Percentiles rank a stretch among this genome's conserved stretches.
phyloP scores from a whole-genome alignment of 2,329 filamentous ascomycete species.

The Truncatella angustata region DNA sequence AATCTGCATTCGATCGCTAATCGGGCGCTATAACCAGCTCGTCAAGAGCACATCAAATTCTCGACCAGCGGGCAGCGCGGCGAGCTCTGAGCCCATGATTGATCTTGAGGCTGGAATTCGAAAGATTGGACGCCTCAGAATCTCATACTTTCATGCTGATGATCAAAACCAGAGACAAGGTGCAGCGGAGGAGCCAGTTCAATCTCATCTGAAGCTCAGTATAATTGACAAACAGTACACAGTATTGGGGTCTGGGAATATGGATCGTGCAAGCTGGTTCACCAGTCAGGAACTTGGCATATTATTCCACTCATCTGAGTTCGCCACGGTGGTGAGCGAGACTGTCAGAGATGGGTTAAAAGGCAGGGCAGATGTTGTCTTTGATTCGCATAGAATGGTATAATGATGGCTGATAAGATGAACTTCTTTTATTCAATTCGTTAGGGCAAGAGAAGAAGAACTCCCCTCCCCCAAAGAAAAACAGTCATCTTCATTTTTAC shows the following conservation, averaged over 20 bases:
- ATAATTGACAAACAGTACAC: conserved; percentile 67
- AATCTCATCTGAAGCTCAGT: conserved; percentile 76
- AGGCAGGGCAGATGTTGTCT: conserved; percentile 31
- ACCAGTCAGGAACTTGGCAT: conserved; percentile 83
- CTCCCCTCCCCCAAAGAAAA: too few relatives aligned
- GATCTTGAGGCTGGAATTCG: conserved; percentile 43
- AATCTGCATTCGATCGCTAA: conserved; percentile 58
- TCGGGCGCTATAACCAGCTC: conserved; percentile 49
- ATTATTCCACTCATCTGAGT: conserved; percentile 41
- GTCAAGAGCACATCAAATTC: conserved; percentile 12
- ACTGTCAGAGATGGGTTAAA: conserved; percentile 31
- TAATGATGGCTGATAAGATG: too few relatives aligned
- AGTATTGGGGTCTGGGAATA: conserved; percentile 76
- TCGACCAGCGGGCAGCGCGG: too few relatives aligned
- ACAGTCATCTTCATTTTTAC: too few relatives aligned
- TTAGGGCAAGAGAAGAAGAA: too few relatives aligned
- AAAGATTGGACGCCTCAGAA: conserved; percentile 47
- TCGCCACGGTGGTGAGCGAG: conserved; percentile 29
- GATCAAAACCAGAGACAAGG: conserved; percentile 12
- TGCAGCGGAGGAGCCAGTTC: conserved; percentile 57
- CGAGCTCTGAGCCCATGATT: conserved; percentile 20
- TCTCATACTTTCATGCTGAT: conserved; percentile 56
- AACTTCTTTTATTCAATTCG: too few relatives aligned
- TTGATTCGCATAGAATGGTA: conserved; percentile 14
- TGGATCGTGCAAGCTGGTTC: conserved; percentile 83